Conservation (phyloP, 768 basidiomycete genomes). For the Lenzites betulinus region DNA sequence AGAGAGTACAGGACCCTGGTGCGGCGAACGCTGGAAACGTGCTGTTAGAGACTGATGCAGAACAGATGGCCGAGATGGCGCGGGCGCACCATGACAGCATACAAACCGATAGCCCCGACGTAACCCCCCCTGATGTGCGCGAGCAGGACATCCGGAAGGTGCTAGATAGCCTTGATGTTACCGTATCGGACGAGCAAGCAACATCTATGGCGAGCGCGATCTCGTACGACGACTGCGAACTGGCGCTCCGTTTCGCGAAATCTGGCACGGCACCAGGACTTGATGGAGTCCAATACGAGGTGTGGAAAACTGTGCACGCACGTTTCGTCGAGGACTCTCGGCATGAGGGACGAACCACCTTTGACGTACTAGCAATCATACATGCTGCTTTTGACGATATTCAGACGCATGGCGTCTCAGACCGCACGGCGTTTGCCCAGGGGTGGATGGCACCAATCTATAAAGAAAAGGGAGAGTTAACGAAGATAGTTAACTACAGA, state of each 20-base stretch:
- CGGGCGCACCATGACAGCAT: neutral
- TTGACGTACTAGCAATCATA: neutral
- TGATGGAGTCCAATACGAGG: neutral
- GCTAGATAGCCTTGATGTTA: neutral
- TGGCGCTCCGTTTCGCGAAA: neutral
- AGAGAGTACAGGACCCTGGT: neutral
- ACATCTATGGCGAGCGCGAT: neutral
- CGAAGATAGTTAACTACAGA: conserved; percentile 12
- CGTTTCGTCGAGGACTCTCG: neutral
- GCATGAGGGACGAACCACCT: neutral
- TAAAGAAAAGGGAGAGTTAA: conserved; percentile 36
- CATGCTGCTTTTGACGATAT: neutral
- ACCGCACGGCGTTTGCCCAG: conserved; percentile 24
- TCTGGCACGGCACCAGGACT: neutral
- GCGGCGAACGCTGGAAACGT: neutral
- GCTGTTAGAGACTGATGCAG: neutral
- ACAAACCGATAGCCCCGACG: neutral
- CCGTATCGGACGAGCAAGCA: neutral
- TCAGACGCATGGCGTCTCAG: neutral
- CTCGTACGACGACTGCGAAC: neutral
- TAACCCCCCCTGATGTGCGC: neutral
- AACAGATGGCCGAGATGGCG: neutral
- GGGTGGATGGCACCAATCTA: conserved; percentile 43
- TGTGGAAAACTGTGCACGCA: neutral
- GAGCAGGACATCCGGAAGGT: neutral